These are phyloP conservation scores for Aspergillus brunneoviolaceus DNA, from an alignment of 2,329 filamentous ascomycete species.

Conservation along the genomic window DNA sequence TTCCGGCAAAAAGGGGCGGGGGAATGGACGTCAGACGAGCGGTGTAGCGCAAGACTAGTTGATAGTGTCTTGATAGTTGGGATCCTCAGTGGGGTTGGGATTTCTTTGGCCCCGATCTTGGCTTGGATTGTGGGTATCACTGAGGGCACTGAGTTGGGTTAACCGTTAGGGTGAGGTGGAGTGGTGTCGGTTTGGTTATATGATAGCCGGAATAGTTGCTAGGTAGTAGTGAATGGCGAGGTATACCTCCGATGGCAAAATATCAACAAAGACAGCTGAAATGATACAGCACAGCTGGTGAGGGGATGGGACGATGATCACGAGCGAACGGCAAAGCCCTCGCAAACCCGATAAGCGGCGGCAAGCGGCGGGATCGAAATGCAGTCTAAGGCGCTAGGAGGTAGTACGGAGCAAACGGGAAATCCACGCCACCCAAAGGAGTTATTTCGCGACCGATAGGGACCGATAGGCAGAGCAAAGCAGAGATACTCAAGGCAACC, in stretches of 20 bases:
- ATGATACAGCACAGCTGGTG: too few species aligned
- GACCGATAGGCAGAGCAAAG: slow-evolving; percentile 6
- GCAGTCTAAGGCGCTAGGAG: too few species aligned
- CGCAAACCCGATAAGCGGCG: background rate
- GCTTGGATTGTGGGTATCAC: slow-evolving; percentile 8
- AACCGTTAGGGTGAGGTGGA: too few species aligned
- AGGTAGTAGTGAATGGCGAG: background rate
- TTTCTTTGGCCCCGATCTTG: slow-evolving; percentile 15
- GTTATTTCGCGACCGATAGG: slow-evolving; percentile 7
- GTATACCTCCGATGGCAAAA: slow-evolving; percentile 1
- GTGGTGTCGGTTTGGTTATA: too few species aligned
- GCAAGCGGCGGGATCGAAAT: slow-evolving; percentile 2
- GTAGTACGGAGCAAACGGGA: too few species aligned
- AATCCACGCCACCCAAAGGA: slow-evolving; percentile 11
- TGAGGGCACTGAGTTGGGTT: background rate
- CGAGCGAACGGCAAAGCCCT: background rate
- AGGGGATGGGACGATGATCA: slow-evolving; percentile 7
- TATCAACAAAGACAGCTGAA: background rate
- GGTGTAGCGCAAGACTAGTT: slow-evolving; percentile 20
- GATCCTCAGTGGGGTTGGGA: slow-evolving; percentile 17
- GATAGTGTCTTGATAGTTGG: slow-evolving; percentile 6
- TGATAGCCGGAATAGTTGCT: background rate
- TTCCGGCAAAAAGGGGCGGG: background rate
- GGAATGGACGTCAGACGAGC: slow-evolving; percentile 17
- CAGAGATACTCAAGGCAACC: background rate